A percentile compares a stretch with the other conserved stretches of the same genome.
Conservation (phyloP, 169 alveolate species). For the Besnoitia besnoiti region DNA sequence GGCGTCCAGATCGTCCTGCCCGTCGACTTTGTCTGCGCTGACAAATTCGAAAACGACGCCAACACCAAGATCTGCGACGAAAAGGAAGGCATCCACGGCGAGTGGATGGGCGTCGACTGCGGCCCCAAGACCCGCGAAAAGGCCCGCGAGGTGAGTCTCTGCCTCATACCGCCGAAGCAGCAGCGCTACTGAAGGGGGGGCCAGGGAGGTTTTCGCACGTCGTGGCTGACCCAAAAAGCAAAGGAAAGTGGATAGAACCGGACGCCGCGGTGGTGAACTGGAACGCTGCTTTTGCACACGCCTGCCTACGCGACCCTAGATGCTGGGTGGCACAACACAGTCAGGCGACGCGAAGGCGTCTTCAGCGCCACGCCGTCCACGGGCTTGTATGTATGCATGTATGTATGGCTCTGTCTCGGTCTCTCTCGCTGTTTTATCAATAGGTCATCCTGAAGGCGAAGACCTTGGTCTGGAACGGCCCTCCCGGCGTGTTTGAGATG, state of each 20-base stretch:
- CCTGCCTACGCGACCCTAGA: too few species aligned
- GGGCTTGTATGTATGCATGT: too few species aligned
- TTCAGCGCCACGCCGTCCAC: too few species aligned
- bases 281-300: too few species aligned
- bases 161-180: too few species aligned
- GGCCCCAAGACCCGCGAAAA: slow-evolving; percentile 92
- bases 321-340: too few species aligned
- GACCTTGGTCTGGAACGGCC: slow-evolving; percentile 81
- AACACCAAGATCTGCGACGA: slow-evolving; percentile 78
- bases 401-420: not conserved
- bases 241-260: too few species aligned
- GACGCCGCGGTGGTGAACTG: too few species aligned
- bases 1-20: slow-evolving; percentile 95
- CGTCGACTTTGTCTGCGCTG: slow-evolving; percentile 92
- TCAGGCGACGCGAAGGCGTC: too few species aligned
- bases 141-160: slow-evolving; percentile 26
- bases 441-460: slow-evolving; percentile 71
- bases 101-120: slow-evolving; percentile 97
- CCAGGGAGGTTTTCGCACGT: too few species aligned
- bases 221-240: too few species aligned
- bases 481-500: slow-evolving; percentile 81
- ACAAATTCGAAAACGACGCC: slow-evolving; percentile 90
- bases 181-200: too few species aligned
- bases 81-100: slow-evolving; percentile 90
- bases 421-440: not conserved